A percentile compares a stretch with the other conserved stretches of the same genome.
Evolutionary conservation across 768 basidiomycete genomes (phyloP).

Genomic region (Xerocomus spinulosus): DNA sequence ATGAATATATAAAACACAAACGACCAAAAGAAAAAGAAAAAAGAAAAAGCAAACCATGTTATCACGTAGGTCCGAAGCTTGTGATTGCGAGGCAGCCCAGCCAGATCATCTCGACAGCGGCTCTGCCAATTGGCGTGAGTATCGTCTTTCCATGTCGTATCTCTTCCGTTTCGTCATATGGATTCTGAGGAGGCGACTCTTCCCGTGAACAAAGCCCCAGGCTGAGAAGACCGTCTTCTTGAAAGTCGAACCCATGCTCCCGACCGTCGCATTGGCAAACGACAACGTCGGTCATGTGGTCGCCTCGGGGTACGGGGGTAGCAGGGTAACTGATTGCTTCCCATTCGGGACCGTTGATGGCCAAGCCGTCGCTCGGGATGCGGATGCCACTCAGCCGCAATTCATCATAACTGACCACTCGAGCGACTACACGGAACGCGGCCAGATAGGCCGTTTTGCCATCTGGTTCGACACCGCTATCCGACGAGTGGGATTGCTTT

Average conservation of each 20-base stretch:
- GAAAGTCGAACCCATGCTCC: conserved; percentile 68
- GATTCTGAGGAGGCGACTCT: conserved; percentile 11
- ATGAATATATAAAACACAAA: not conserved
- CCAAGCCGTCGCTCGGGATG: conserved; percentile 65
- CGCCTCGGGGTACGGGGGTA: conserved; percentile 30
- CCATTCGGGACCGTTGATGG: conserved; percentile 59
- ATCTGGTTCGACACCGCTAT: conserved; percentile 27
- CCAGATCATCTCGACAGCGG: conserved; percentile 53
- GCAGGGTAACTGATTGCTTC: conserved; percentile 37
- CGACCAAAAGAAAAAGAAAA: not conserved
- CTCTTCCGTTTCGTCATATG: conserved; percentile 35
- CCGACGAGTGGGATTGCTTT: conserved; percentile 26
- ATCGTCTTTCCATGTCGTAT: conserved; percentile 39
- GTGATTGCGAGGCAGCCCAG: conserved; percentile 49
- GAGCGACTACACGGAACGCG: conserved; percentile 69
- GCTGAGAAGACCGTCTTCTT: conserved; percentile 72
- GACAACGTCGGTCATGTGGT: conserved; percentile 36
- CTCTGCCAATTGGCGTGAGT: conserved; percentile 45
- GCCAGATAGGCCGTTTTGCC: conserved; percentile 50
- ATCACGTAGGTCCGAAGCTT: conserved; percentile 33
- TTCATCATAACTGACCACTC: conserved; percentile 68
- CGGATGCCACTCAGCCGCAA: conserved; percentile 70
- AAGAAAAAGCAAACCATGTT: not conserved
- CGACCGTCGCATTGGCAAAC: conserved; percentile 61
- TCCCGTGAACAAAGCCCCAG: conserved; percentile 57